phyloP scores from a whole-genome alignment of 768 basidiomycete genomes.

The Lepiota venenata region DNA sequence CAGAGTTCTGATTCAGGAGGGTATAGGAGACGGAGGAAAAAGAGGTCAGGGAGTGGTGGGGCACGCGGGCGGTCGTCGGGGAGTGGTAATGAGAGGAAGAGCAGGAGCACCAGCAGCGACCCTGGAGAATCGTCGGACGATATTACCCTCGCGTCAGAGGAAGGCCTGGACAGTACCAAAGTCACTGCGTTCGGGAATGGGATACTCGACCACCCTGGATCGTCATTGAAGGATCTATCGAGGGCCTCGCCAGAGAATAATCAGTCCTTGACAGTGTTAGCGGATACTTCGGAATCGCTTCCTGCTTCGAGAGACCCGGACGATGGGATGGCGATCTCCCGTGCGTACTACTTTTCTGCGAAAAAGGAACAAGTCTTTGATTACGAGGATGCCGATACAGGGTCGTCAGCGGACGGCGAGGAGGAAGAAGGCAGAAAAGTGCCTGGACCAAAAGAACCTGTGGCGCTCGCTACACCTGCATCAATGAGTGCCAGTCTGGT shows the following conservation, averaged over 20 bases:
- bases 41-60: slow-evolving; percentile 21
- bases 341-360: slow-evolving; percentile 9
- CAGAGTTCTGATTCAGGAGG: slow-evolving; percentile 58
- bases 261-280: not conserved
- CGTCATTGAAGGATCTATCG: not conserved
- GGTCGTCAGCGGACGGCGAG: slow-evolving; percentile 17
- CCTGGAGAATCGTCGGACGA: slow-evolving; percentile 23
- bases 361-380: not conserved
- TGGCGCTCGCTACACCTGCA: not conserved
- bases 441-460: slow-evolving; percentile 14
- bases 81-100: slow-evolving; percentile 19
- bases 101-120: slow-evolving; percentile 9
- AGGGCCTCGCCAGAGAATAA: not conserved
- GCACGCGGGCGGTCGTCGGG: slow-evolving; percentile 21
- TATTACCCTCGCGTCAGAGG: slow-evolving; percentile 29
- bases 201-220: not conserved
- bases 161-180: slow-evolving; percentile 9
- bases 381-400: slow-evolving; percentile 19
- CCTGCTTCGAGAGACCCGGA: not conserved
- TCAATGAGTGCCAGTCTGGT: not conserved
- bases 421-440: slow-evolving; percentile 23
- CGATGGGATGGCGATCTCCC: slow-evolving; percentile 3
- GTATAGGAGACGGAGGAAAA: slow-evolving; percentile 42
- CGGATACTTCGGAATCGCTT: not conserved
- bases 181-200: slow-evolving; percentile 4